A percentile compares a stretch with the other conserved stretches of the same genome.
These are phyloP conservation scores for Apiotrichum porosum DNA, from an alignment of 1,284 basidiomycete species.

Conservation along the genomic window DNA sequence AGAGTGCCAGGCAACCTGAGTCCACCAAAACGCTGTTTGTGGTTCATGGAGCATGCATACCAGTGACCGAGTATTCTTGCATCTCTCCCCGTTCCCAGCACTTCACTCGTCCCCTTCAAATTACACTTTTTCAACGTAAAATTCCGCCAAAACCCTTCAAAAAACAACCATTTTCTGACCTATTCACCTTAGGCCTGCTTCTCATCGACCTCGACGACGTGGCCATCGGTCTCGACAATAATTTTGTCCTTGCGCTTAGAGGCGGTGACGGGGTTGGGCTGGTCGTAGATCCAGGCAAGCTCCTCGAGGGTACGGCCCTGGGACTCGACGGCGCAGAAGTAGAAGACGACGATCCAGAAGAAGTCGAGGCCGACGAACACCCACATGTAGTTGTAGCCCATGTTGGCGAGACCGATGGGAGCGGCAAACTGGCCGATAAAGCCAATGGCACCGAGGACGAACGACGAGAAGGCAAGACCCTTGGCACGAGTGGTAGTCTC, in stretches of 20 bases:
- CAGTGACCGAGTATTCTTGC: no score
- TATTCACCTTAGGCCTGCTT: constrained; percentile 2
- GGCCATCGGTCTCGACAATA: no score
- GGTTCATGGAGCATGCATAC: no score
- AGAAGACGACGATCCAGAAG: constrained; percentile 8
- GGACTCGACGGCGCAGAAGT: background rate
- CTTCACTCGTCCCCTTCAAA: no score
- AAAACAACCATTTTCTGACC: no score
- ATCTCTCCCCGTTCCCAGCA: no score
- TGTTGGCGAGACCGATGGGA: constrained; percentile 51
- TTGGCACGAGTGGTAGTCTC: constrained; percentile 59
- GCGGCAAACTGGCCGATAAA: constrained; percentile 53
- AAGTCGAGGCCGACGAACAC: constrained; percentile 38
- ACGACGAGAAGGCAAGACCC: constrained; percentile 52
- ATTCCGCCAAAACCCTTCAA: no score
- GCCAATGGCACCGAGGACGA: constrained; percentile 53
- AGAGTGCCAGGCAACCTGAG: no score
- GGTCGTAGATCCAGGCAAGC: constrained; percentile 46
- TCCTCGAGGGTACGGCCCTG: constrained; percentile 43
- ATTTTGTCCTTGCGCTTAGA: constrained; percentile 16
- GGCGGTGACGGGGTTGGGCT: constrained; percentile 45
- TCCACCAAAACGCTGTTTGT: no score
- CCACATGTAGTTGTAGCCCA: constrained; percentile 32
- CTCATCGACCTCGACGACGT: constrained; percentile 5
- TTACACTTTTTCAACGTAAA: no score